These are phyloP conservation scores for Zygoascus hellenicus DNA, from an alignment of 1,139 yeast genomes.

Conservation along the genomic window DNA sequence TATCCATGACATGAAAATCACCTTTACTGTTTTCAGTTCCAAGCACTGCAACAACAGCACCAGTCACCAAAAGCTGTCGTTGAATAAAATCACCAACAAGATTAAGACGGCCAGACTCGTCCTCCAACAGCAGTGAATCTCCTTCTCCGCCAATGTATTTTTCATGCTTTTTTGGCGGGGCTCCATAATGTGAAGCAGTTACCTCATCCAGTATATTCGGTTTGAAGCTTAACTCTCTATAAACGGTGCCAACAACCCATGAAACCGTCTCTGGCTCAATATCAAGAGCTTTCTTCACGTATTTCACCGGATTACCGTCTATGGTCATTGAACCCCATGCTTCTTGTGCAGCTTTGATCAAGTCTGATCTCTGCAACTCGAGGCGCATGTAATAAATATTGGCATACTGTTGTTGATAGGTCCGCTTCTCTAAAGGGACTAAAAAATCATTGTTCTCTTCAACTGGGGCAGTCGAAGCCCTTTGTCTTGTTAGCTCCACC, in stretches of 20 bases:
- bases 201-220: slow-evolving; percentile 83
- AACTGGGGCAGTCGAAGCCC: slow-evolving; percentile 5
- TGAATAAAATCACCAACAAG: slow-evolving; percentile 60
- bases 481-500: not conserved
- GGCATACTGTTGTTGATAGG: slow-evolving; percentile 67
- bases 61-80: slow-evolving; percentile 62
- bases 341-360: slow-evolving; percentile 43
- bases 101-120: slow-evolving; percentile 84
- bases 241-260: slow-evolving; percentile 90
- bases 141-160: slow-evolving; percentile 56
- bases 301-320: slow-evolving; percentile 33
- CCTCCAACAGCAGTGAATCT: slow-evolving; percentile 68
- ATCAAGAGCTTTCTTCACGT: slow-evolving; percentile 67
- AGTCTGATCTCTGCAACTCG: slow-evolving; percentile 48
- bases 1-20: slow-evolving; percentile 75
- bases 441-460: slow-evolving; percentile 19
- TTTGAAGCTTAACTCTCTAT: slow-evolving; percentile 76
- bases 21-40: slow-evolving; percentile 88
- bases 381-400: slow-evolving; percentile 66
- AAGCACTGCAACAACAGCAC: slow-evolving; percentile 74
- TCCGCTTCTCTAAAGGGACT: slow-evolving; percentile 35
- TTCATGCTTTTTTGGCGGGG: slow-evolving; percentile 34
- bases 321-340: slow-evolving; percentile 46
- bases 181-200: slow-evolving; percentile 43
- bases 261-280: slow-evolving; percentile 62